Evolutionary conservation across 2,329 filamentous ascomycete species (phyloP).

Genomic region (Botrytis fragariae): DNA sequence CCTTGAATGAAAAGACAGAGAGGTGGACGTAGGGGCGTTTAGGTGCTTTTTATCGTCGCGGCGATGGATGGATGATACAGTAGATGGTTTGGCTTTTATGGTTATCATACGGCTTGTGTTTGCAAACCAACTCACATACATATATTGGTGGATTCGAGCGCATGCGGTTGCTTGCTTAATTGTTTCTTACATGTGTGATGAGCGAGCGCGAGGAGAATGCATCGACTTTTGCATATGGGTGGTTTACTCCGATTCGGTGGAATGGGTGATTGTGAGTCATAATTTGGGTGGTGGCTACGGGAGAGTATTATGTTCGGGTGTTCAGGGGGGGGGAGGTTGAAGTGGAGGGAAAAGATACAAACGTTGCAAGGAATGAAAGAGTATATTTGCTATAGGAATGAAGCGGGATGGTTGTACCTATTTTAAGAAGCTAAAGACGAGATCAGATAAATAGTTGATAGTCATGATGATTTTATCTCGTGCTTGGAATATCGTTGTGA

Average conservation of each 20-base stretch:
- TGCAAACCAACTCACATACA: slow-evolving; percentile 9
- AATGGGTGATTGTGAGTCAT: background rate
- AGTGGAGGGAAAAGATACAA: background rate
- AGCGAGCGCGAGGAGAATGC: background rate
- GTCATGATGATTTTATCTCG: slow-evolving; percentile 5
- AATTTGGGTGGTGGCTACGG: background rate
- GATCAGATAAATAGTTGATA: background rate
- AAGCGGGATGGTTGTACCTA: background rate
- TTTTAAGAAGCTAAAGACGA: background rate
- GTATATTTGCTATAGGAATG: background rate
- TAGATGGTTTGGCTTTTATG: slow-evolving; percentile 12
- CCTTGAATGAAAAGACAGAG: background rate
- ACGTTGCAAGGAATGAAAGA: background rate
- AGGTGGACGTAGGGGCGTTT: slow-evolving; percentile 3
- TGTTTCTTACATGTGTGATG: slow-evolving; percentile 6
- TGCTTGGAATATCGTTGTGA: background rate
- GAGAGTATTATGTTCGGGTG: background rate
- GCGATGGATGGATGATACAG: slow-evolving; percentile 15
- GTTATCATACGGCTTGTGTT: slow-evolving; percentile 9
- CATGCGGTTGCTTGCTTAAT: background rate
- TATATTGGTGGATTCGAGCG: slow-evolving; percentile 1
- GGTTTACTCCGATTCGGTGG: slow-evolving; percentile 3
- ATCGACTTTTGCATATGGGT: slow-evolving; percentile 11
- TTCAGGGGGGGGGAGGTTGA: background rate
- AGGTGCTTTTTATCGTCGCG: slow-evolving; percentile 13